phyloP scores from a whole-genome alignment of 208 protist species.

The Novymonas esmeraldas region DNA sequence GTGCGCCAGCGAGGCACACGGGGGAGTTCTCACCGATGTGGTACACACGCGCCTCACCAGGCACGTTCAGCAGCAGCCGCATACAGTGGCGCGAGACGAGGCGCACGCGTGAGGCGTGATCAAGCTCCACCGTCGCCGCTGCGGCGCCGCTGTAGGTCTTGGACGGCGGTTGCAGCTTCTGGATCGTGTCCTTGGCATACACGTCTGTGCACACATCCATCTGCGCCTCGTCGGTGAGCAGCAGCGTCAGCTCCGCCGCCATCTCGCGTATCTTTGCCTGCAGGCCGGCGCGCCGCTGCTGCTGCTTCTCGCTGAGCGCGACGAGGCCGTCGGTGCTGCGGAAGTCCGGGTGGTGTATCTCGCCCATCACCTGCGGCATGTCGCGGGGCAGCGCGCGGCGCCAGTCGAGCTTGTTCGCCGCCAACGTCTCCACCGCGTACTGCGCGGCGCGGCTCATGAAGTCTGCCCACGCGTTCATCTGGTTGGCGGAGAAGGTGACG shows the following conservation, averaged over 20 bases:
- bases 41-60: conserved; percentile 60
- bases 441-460: conserved; percentile 42
- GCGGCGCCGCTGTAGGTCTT: conserved; percentile 24
- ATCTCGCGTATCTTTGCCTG: conserved; percentile 38
- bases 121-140: not conserved
- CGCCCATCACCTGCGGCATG: conserved; percentile 40
- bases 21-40: conserved; percentile 56
- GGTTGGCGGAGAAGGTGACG: conserved; percentile 92
- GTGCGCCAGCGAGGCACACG: conserved; percentile 46
- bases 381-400: conserved; percentile 45
- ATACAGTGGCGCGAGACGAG: conserved; percentile 44
- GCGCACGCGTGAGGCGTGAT: conserved; percentile 23
- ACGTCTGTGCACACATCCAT: conserved; percentile 62
- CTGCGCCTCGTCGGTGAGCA: conserved; percentile 46
- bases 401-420: conserved; percentile 62
- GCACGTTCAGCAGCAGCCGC: conserved; percentile 50
- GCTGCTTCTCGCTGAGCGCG: conserved; percentile 29
- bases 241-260: conserved; percentile 42
- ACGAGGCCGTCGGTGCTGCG: conserved; percentile 27
- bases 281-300: conserved; percentile 15
- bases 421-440: conserved; percentile 53
- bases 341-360: conserved; percentile 41
- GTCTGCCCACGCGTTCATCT: conserved; percentile 81
- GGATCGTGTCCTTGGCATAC: conserved; percentile 48
- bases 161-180: conserved; percentile 55